These are phyloP conservation scores for Harringtonia lauricola DNA, from an alignment of 2,329 filamentous ascomycete species.

Conservation along the genomic window DNA sequence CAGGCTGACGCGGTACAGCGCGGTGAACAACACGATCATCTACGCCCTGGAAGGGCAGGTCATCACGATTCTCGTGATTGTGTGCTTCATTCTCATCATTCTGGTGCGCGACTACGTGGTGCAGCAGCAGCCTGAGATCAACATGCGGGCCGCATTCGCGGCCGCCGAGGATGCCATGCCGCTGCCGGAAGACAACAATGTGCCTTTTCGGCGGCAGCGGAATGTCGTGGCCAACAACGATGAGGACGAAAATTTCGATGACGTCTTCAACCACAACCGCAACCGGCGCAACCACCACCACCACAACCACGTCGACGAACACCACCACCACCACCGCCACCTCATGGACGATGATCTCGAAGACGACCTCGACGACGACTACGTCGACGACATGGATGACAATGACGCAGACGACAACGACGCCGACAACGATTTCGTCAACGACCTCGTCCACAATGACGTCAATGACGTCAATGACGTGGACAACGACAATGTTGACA, in stretches of 20 bases:
- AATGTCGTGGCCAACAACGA: background rate
- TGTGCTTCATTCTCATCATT: conserved; percentile 94
- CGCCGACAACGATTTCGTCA: background rate
- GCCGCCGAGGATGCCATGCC: background rate
- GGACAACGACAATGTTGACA: background rate
- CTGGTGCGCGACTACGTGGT: conserved; percentile 96
- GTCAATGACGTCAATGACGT: background rate
- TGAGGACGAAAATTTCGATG: background rate
- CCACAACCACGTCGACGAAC: no score
- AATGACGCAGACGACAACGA: background rate
- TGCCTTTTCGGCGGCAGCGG: background rate
- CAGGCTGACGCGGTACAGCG: conserved; percentile 55
- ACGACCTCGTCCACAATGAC: no score
- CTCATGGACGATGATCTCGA: no score
- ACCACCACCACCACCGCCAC: no score
- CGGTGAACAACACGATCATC: conserved; percentile 68
- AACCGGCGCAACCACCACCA: no score
- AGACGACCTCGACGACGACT: background rate
- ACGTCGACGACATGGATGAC: background rate
- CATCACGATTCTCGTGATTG: conserved; percentile 82
- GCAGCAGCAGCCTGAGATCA: conserved; percentile 89
- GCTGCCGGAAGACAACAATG: background rate
- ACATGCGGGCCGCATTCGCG: conserved; percentile 60
- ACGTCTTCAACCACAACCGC: no score
- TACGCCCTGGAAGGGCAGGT: conserved; percentile 85